A percentile compares a stretch with the other conserved stretches of the same genome.
Conservation (phyloP, 2,329 filamentous ascomycete species). For the Iodosphaeria phyllophila region DNA sequence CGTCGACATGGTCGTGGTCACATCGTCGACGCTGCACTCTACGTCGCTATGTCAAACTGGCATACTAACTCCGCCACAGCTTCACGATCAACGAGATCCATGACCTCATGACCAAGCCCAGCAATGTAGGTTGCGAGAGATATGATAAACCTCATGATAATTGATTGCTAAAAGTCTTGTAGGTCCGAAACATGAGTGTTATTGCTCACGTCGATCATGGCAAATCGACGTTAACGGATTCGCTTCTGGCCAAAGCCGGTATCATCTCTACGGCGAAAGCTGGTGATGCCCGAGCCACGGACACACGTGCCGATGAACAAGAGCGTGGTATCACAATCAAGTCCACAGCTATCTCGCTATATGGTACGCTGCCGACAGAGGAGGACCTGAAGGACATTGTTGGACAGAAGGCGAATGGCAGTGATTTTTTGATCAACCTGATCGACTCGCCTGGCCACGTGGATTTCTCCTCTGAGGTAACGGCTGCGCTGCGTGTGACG, state of each 20-base stretch:
- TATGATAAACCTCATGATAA: too few relatives aligned
- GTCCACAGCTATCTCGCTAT: conserved; percentile 98
- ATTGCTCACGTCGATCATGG: conserved; percentile 99
- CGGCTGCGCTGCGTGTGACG: conserved; percentile 97
- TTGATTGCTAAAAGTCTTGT: too few relatives aligned
- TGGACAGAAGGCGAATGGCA: conserved; percentile 70
- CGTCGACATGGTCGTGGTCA: neutral
- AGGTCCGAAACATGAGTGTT: conserved; percentile 96
- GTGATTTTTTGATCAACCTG: conserved; percentile 99
- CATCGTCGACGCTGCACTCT: neutral
- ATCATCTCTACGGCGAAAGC: conserved; percentile 97
- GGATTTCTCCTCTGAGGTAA: conserved; percentile 99
- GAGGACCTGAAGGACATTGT: conserved; percentile 94
- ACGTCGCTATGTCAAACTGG: neutral
- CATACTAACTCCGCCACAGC: conserved; percentile 42
- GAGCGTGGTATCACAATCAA: conserved; percentile 99
- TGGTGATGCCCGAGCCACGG: conserved; percentile 87
- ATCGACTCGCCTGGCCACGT: conserved; percentile 99
- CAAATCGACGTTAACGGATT: conserved; percentile 99
- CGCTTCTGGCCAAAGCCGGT: conserved; percentile 96
- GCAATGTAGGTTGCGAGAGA: conserved; percentile 1
- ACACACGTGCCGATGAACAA: conserved; percentile 95
- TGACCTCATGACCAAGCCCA: neutral
- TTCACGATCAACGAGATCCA: conserved; percentile 90
- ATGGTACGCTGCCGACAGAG: conserved; percentile 59